These are phyloP conservation scores for Kappamyces sp. DNA, from an alignment of 192 early-diverging fungal genomes.

Conservation along the genomic window DNA sequence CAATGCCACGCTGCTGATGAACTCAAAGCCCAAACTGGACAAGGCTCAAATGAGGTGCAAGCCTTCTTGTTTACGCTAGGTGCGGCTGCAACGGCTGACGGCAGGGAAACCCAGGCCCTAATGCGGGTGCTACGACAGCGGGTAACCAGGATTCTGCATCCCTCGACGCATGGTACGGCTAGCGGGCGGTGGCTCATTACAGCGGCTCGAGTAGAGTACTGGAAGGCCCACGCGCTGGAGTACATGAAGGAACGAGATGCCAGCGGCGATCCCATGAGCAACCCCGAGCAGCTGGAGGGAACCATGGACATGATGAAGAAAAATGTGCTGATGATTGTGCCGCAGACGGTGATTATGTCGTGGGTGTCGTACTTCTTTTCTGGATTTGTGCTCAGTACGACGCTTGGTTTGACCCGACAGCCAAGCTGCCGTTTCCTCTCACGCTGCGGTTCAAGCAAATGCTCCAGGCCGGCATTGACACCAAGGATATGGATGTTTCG, in stretches of 20 bases:
- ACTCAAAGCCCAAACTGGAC: constrained; percentile 71
- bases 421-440: constrained; percentile 94
- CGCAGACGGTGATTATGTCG: constrained; percentile 96
- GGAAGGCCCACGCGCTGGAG: constrained; percentile 1
- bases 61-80: not conserved
- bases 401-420: constrained; percentile 29
- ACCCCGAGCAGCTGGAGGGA: constrained; percentile 86
- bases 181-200: constrained; percentile 68
- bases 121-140: constrained; percentile 54
- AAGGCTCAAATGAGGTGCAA: constrained; percentile 70
- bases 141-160: constrained; percentile 60
- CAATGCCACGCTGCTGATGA: constrained; percentile 85
- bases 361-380: constrained; percentile 99
- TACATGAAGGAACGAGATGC: constrained; percentile 83
- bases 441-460: constrained; percentile 96
- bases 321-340: constrained; percentile 95
- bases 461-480: constrained; percentile 94
- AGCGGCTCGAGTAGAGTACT: constrained; percentile 48
- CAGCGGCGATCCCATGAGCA: constrained; percentile 80
- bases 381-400: constrained; percentile 88
- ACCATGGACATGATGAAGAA: constrained; percentile 99
- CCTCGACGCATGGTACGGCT: constrained; percentile 67
- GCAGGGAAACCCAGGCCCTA: constrained; percentile 61
- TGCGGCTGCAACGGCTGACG: not conserved
- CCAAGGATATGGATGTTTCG: constrained; percentile 91